A percentile compares a stretch with the other conserved stretches of the same genome.
Evolutionary conservation across 179 eudicot species (phyloP).

Genomic region (Beta macrorhiza): DNA sequence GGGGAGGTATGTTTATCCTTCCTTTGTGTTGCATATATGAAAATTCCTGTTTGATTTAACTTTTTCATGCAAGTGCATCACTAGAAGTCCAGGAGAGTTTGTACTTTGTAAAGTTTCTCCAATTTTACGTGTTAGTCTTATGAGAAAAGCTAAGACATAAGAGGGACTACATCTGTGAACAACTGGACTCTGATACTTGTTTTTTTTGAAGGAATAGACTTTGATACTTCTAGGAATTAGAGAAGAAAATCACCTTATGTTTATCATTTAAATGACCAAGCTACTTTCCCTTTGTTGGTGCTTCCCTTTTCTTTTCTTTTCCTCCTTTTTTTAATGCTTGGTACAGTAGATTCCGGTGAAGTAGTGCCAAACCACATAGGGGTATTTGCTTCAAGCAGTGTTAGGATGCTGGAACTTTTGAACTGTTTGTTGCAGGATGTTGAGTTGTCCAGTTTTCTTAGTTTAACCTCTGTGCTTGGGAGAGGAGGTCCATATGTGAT

Average conservation of each 20-base stretch:
- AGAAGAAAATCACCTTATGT: neutral
- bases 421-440: neutral
- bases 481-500: neutral
- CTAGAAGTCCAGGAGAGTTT: neutral
- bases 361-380: neutral
- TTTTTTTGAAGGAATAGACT: neutral
- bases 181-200: no score
- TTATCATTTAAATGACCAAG: neutral
- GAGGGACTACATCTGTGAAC: neutral
- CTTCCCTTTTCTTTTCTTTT: neutral
- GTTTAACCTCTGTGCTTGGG: neutral
- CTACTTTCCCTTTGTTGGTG: neutral
- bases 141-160: neutral
- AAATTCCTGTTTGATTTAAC: neutral
- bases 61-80: neutral
- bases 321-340: no score
- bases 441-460: neutral
- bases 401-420: neutral
- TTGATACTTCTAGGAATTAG: neutral
- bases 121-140: neutral
- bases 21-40: neutral
- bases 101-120: neutral
- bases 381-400: neutral
- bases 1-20: slow-evolving; percentile 65
- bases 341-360: neutral